phyloP scores from a whole-genome alignment of 179 eudicot species.

The Patellifolia procumbens region DNA sequence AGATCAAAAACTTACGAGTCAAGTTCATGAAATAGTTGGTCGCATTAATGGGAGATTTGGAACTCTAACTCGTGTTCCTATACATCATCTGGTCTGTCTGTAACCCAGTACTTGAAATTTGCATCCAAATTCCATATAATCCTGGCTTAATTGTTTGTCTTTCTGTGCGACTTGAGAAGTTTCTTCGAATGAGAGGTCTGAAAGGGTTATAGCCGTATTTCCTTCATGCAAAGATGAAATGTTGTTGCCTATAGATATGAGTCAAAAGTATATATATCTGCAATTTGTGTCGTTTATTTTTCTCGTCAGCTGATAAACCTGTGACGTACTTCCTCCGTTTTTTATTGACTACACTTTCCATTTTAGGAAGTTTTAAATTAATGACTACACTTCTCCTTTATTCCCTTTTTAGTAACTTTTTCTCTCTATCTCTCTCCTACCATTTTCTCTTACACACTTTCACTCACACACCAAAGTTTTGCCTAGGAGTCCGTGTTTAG shows the following conservation, averaged over 20 bases:
- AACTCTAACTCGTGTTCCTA: slow-evolving; percentile 70
- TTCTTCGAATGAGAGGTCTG: neutral
- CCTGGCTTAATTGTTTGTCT: neutral
- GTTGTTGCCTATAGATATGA: neutral
- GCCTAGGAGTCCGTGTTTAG: too few relatives aligned
- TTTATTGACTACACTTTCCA: too few relatives aligned
- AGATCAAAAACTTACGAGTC: slow-evolving; percentile 87
- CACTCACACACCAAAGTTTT: too few relatives aligned
- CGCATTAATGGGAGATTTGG: slow-evolving; percentile 92
- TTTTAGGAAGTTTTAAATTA: too few relatives aligned
- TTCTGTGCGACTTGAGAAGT: neutral
- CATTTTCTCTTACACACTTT: too few relatives aligned
- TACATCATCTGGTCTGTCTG: slow-evolving; percentile 73
- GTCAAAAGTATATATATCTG: neutral
- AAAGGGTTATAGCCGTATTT: neutral
- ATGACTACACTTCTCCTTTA: too few relatives aligned
- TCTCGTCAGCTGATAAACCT: neutral
- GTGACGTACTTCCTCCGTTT: neutral
- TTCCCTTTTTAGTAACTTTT: too few relatives aligned
- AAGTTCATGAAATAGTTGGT: slow-evolving; percentile 91
- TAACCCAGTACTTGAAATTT: neutral
- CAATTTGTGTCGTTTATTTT: neutral
- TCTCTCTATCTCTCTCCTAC: too few relatives aligned
- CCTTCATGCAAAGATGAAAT: neutral
- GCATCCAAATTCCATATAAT: too few relatives aligned